Percentiles rank a stretch among this genome's conserved stretches.
phyloP scores from a whole-genome alignment of 306 rosid species.

The Pachyrhizus erosus region DNA sequence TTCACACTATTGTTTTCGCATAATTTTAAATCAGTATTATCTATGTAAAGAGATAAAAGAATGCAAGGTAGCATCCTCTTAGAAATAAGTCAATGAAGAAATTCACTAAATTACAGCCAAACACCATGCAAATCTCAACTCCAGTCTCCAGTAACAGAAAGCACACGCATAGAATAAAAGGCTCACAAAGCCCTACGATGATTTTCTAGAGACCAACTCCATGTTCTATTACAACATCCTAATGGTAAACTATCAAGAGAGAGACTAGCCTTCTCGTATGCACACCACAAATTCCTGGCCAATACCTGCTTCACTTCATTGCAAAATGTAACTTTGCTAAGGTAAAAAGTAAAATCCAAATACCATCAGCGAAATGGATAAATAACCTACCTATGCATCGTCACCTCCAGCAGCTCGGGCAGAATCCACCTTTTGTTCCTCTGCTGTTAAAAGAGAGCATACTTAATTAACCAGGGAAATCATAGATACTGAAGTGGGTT shows the following conservation, averaged over 20 bases:
- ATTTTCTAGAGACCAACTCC: slow-evolving; percentile 37
- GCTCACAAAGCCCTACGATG: not conserved
- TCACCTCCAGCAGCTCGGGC: slow-evolving; percentile 51
- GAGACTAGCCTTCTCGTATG: slow-evolving; percentile 44
- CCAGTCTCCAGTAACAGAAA: slow-evolving; percentile 32
- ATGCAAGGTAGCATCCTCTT: slow-evolving; percentile 31
- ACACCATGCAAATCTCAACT: slow-evolving; percentile 39
- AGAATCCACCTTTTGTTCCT: slow-evolving; percentile 60
- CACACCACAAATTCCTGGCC: slow-evolving; percentile 40
- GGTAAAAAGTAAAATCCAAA: slow-evolving; percentile 12
- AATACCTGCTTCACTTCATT: slow-evolving; percentile 47
- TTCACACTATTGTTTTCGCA: no score
- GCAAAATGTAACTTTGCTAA: slow-evolving; percentile 33
- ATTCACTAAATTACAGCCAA: slow-evolving; percentile 39
- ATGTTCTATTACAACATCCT: slow-evolving; percentile 42
- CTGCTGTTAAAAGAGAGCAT: slow-evolving; percentile 40
- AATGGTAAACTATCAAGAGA: slow-evolving; percentile 38
- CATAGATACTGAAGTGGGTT: slow-evolving; percentile 7
- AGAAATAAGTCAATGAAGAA: slow-evolving; percentile 32
- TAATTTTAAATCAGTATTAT: not conserved
- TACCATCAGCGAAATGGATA: slow-evolving; percentile 10
- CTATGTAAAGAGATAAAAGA: slow-evolving; percentile 25
- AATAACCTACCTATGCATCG: slow-evolving; percentile 58
- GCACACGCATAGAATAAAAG: slow-evolving; percentile 30
- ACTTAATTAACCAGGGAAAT: slow-evolving; percentile 5